Base-by-base conservation (phyloP, 1,139 yeast genomes). In the Geotrichum reessii region DNA sequence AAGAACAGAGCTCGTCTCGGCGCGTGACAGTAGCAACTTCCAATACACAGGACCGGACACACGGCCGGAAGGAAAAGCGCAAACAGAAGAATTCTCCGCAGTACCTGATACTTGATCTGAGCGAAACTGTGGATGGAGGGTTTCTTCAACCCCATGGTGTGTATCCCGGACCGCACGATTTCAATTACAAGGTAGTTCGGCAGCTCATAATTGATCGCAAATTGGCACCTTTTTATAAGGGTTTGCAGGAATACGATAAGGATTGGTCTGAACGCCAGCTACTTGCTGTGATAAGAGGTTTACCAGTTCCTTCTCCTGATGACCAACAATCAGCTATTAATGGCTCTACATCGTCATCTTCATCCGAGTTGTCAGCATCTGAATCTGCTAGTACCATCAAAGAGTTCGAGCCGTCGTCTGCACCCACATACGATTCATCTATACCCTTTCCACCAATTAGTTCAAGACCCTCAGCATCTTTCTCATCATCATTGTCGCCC, bases 211-310 rank as follows among this genome's bases (percentile, higher is more conserved):
- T 82, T 40, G 80, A 80, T 17, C 80, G 99, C 50, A 80, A 79
- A 64, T 68, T 93, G 52, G 92, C 98, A 0, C 98, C 99, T 0
- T 93, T 93, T 71, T 93, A 82, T 70, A 87, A 92, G 2, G 98
- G 98, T 0, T 75, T 93, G 56, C 90, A 88, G 67, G 97, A 90
- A 67, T 88, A 80, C 68, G 85, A 87, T 61, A 82, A 79, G n/a
- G 65, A 72, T 25, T 89, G 97, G 97, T 74, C 83, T 1, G 89
- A 86, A 64, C 81, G 82, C 4, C 90, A 89, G 71, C 72, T 92
- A 31, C 69, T 86, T 42, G 72, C 81, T 9, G 78, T 85, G 44
- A 73, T 89, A 27, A 59, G 70, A n/a, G 74, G 74, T 12, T 63
- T 66, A 48, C 67, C 71, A 14, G 60, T 66, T 11, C 66, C 69